Conservation (phyloP, 2,329 filamentous ascomycete genomes). For the Paraconiothyrium brasiliense region DNA sequence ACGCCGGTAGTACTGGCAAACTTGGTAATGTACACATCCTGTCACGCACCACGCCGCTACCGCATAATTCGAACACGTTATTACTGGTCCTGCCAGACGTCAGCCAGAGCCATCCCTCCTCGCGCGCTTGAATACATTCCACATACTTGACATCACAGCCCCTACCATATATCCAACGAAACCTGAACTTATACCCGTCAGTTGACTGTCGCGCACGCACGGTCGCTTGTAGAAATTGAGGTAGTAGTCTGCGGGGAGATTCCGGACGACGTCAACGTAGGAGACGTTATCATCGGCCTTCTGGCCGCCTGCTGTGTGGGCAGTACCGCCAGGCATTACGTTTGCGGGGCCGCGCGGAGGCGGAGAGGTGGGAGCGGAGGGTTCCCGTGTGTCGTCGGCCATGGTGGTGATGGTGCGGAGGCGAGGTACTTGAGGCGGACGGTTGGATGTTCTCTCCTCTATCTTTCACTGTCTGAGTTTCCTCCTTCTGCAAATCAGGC, state of each 20-base stretch:
- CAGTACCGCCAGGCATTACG: slow-evolving; percentile 63
- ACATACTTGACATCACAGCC: slow-evolving; percentile 77
- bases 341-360: slow-evolving; percentile 42
- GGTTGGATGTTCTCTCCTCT: neutral
- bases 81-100: slow-evolving; percentile 63
- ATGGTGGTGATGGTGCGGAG: slow-evolving; percentile 43
- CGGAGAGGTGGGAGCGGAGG: slow-evolving; percentile 27
- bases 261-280: slow-evolving; percentile 68
- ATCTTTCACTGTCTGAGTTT: neutral
- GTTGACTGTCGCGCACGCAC: slow-evolving; percentile 82
- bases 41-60: slow-evolving; percentile 77
- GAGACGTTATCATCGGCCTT: slow-evolving; percentile 49
- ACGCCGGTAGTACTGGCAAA: slow-evolving; percentile 78
- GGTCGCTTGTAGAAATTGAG: slow-evolving; percentile 78
- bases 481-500: neutral
- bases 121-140: neutral
- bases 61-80: slow-evolving; percentile 82
- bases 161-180: slow-evolving; percentile 78
- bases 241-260: slow-evolving; percentile 75
- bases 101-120: slow-evolving; percentile 21
- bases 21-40: slow-evolving; percentile 81
- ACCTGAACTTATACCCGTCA: slow-evolving; percentile 84
- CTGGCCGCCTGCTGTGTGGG: slow-evolving; percentile 68
- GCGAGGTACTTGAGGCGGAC: slow-evolving; percentile 16
- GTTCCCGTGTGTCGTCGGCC: slow-evolving; percentile 57